These are phyloP conservation scores for Chlorella sp. DNA, from an alignment of 139 green algal genomes.

Conservation along the genomic window DNA sequence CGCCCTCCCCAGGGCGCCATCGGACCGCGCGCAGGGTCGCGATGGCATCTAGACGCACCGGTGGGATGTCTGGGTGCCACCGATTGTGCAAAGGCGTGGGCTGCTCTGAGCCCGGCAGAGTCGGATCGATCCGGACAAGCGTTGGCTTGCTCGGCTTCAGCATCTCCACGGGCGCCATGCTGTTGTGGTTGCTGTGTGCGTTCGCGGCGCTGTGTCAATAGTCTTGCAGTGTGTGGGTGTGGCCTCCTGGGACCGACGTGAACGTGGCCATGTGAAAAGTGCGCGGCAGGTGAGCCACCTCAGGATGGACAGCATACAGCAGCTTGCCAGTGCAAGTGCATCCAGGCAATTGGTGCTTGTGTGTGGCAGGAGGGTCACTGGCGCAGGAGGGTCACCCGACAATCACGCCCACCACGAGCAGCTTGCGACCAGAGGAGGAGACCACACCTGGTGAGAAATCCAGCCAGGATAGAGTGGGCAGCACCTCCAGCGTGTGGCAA, in stretches of 20 bases:
- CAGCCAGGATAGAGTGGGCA: no score
- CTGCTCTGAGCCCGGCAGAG: slow-evolving; percentile 35
- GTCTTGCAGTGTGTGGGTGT: slow-evolving; percentile 1
- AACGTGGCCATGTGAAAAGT: not conserved
- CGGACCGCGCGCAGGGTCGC: not conserved
- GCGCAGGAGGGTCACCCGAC: no score
- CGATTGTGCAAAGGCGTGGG: slow-evolving; percentile 62
- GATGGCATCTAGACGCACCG: slow-evolving; percentile 16
- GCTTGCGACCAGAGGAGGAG: no score
- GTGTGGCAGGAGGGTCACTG: no score
- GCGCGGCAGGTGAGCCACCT: no score
- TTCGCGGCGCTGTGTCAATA: no score
- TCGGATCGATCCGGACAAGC: not conserved
- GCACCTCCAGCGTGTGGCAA: no score
- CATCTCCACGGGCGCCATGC: not conserved
- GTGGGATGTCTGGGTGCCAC: slow-evolving; percentile 70
- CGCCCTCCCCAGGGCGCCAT: not conserved
- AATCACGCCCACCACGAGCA: no score
- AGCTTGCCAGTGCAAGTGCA: no score
- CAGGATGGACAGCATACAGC: no score
- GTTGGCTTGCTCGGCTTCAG: not conserved
- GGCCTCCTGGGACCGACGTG: not conserved
- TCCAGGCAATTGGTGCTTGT: no score
- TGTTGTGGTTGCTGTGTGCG: not conserved
- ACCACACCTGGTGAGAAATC: no score